Conservation (phyloP, 169 alveolate genomes). For the Eimeria tenella region DNA sequence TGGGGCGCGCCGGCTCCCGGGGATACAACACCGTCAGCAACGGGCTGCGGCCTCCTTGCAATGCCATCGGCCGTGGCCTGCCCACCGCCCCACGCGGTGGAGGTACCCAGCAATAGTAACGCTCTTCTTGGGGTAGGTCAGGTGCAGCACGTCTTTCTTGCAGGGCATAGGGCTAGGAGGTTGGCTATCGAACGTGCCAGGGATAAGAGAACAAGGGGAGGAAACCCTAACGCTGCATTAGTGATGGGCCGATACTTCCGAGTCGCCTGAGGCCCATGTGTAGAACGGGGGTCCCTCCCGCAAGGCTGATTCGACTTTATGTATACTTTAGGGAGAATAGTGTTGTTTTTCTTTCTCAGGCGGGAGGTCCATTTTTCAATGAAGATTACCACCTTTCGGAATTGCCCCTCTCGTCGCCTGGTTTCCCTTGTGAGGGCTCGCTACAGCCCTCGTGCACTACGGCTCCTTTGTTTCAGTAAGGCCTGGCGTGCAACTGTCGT, state of each 20-base stretch:
- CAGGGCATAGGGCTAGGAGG: not conserved
- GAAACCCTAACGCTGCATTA: too few species aligned
- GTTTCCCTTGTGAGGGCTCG: constrained; percentile 43
- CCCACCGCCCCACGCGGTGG: constrained; percentile 52
- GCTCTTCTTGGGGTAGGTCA: constrained; percentile 37
- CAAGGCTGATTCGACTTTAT: too few species aligned
- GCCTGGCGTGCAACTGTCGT: constrained; percentile 32
- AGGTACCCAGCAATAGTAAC: constrained; percentile 29
- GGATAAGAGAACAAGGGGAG: too few species aligned
- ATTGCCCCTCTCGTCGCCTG: constrained; percentile 65
- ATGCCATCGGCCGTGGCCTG: constrained; percentile 62
- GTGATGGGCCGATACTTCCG: too few species aligned
- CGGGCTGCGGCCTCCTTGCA: constrained; percentile 55
- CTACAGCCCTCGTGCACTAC: constrained; percentile 54
- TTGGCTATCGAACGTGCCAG: not conserved
- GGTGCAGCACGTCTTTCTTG: not conserved
- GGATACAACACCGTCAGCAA: constrained; percentile 29
- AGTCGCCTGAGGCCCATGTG: too few species aligned
- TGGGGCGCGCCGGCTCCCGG: constrained; percentile 64
- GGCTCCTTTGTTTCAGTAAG: constrained; percentile 65
- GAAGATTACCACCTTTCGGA: constrained; percentile 67
- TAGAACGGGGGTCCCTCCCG: too few species aligned
- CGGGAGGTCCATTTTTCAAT: constrained; percentile 64
- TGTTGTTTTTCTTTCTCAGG: constrained; percentile 4
- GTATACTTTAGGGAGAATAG: too few species aligned